A percentile compares a stretch with the other conserved stretches of the same genome.
phyloP scores from a whole-genome alignment of 495 filamentous ascomycete species.

The Penicillium waksmanii region DNA sequence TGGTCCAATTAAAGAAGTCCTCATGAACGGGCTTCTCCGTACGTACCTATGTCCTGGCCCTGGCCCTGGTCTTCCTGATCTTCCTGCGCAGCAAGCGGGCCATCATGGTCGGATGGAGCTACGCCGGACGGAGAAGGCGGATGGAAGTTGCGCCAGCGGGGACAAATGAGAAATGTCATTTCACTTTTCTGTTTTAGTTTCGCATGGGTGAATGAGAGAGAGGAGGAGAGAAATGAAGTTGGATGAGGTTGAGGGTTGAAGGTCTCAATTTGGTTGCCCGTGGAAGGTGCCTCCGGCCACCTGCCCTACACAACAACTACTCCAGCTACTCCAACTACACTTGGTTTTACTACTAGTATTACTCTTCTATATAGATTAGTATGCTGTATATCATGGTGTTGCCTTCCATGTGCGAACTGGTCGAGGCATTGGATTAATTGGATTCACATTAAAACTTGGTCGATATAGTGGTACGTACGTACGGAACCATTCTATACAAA shows the following conservation, averaged over 20 bases:
- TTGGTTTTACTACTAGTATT: no score
- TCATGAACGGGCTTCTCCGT: no score
- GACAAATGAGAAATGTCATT: constrained; percentile 23
- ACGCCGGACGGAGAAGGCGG: constrained; percentile 14
- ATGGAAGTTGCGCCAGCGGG: constrained; percentile 18
- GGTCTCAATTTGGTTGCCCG: not conserved
- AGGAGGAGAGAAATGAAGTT: not conserved
- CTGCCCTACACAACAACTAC: no score
- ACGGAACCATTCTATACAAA: no score
- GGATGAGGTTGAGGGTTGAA: not conserved
- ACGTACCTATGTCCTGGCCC: constrained; percentile 12
- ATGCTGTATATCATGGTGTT: no score
- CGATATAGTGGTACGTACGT: no score
- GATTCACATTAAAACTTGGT: no score
- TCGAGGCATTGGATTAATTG: no score
- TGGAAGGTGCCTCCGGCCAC: no score
- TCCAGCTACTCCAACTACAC: no score
- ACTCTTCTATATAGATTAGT: no score
- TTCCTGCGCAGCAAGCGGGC: not conserved
- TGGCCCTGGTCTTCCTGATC: not conserved
- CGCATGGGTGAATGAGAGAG: not conserved
- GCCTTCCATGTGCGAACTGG: no score
- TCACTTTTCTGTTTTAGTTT: not conserved
- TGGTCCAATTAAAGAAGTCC: not conserved
- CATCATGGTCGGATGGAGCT: constrained; percentile 6